These are phyloP conservation scores for Nicotiana tomentosiformis DNA, from an alignment of 257 asterid genomes.

Conservation along the genomic window DNA sequence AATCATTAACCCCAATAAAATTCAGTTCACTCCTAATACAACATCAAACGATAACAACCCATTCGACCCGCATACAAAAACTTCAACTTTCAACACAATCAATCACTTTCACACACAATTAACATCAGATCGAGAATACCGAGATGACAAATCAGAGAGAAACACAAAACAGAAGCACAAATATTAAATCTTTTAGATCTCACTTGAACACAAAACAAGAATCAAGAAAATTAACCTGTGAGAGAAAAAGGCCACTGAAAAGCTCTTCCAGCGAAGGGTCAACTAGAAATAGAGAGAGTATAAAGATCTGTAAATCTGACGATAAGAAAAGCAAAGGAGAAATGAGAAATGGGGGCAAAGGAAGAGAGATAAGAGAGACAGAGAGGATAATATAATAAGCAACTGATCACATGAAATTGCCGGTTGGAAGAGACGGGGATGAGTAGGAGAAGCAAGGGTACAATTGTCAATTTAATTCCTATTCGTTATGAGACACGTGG, in stretches of 20 bases:
- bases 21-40: neutral
- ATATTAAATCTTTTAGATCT: slow-evolving; percentile 5
- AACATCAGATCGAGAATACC: slow-evolving; percentile 20
- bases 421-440: slow-evolving; percentile 55
- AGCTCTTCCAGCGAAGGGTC: neutral
- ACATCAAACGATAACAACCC: neutral
- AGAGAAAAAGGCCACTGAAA: neutral
- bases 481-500: slow-evolving; percentile 35
- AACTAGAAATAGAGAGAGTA: neutral
- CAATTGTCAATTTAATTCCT: slow-evolving; percentile 13
- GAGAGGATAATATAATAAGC: slow-evolving; percentile 8
- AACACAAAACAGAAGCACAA: neutral
- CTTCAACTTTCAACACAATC: neutral
- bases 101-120: neutral
- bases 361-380: neutral
- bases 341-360: slow-evolving; percentile 18
- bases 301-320: slow-evolving; percentile 15
- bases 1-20: neutral
- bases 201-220: neutral
- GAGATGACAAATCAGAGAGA: slow-evolving; percentile 1
- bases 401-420: slow-evolving; percentile 56
- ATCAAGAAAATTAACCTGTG: neutral
- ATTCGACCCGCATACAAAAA: slow-evolving; percentile 3
- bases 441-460: slow-evolving; percentile 75
- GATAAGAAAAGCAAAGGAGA: slow-evolving; percentile 23